phyloP scores from a whole-genome alignment of 2,329 filamentous ascomycete species.

The Aspergillus amoenus region DNA sequence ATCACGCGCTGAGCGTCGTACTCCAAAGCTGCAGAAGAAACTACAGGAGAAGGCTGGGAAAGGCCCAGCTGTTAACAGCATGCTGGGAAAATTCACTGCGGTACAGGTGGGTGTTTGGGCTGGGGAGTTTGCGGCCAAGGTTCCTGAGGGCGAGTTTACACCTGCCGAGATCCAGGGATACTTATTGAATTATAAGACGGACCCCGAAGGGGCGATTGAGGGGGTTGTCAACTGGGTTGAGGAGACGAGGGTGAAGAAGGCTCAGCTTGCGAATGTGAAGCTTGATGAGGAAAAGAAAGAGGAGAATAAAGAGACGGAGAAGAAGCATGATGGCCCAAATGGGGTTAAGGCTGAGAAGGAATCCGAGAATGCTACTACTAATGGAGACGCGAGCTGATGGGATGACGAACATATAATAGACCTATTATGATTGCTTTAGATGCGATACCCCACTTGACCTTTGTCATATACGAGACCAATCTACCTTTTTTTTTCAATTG shows the following conservation, averaged over 20 bases:
- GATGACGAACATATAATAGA: neutral
- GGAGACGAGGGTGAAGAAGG: constrained; percentile 25
- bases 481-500: neutral
- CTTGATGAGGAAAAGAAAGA: constrained; percentile 1
- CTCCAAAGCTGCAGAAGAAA: neutral
- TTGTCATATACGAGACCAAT: neutral
- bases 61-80: neutral
- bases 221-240: constrained; percentile 32
- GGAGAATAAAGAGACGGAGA: neutral
- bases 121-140: constrained; percentile 29
- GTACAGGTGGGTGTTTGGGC: constrained; percentile 26
- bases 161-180: constrained; percentile 45
- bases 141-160: constrained; percentile 37
- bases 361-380: neutral
- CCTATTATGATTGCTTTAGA: neutral
- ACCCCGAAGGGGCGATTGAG: constrained; percentile 32
- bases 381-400: neutral
- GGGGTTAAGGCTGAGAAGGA: neutral
- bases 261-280: constrained; percentile 12
- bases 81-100: constrained; percentile 8
- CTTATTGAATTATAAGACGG: constrained; percentile 36
- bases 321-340: neutral
- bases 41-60: neutral
- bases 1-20: neutral
- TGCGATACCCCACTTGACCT: neutral